These are phyloP conservation scores for Colletotrichum agaves DNA, from an alignment of 2,329 filamentous ascomycete species.

Conservation along the genomic window DNA sequence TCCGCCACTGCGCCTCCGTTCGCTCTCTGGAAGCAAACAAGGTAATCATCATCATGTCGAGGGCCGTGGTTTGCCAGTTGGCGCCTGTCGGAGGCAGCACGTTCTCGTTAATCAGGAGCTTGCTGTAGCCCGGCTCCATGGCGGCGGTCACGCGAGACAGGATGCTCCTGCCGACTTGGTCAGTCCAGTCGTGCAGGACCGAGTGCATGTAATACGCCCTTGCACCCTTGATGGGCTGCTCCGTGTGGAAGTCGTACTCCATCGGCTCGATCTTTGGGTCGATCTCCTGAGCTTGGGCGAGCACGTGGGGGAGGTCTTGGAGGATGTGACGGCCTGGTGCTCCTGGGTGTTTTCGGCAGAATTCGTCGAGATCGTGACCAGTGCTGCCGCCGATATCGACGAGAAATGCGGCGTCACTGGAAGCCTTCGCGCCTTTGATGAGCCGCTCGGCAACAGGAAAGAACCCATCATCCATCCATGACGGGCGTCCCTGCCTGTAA, in stretches of 20 bases:
- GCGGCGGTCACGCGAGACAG: slow-evolving; percentile 33
- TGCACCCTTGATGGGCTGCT: slow-evolving; percentile 20
- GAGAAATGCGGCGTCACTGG: not conserved
- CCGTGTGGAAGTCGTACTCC: slow-evolving; percentile 43
- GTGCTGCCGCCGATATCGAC: slow-evolving; percentile 43
- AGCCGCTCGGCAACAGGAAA: slow-evolving; percentile 43
- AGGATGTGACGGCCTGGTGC: slow-evolving; percentile 40
- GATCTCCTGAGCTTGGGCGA: slow-evolving; percentile 41
- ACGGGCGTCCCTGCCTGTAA: slow-evolving; percentile 20
- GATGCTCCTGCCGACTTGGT: slow-evolving; percentile 34
- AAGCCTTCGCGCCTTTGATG: slow-evolving; percentile 38
- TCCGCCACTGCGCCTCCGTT: slow-evolving; percentile 38
- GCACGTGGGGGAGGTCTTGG: slow-evolving; percentile 41
- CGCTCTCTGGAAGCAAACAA: slow-evolving; percentile 38
- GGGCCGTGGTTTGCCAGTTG: slow-evolving; percentile 24
- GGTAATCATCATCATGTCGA: slow-evolving; percentile 39
- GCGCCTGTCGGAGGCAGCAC: slow-evolving; percentile 31
- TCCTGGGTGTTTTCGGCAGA: slow-evolving; percentile 38
- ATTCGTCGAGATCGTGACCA: slow-evolving; percentile 41
- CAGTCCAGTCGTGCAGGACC: slow-evolving; percentile 38
- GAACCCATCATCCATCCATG: slow-evolving; percentile 29
- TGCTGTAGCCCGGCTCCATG: slow-evolving; percentile 37
- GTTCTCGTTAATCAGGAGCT: slow-evolving; percentile 38
- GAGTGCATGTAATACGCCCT: slow-evolving; percentile 38
- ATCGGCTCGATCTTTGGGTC: slow-evolving; percentile 40